A percentile compares a stretch with the other conserved stretches of the same genome.
Conservation (phyloP, 2,329 filamentous ascomycete species). For the Cryphonectria carpinicola region DNA sequence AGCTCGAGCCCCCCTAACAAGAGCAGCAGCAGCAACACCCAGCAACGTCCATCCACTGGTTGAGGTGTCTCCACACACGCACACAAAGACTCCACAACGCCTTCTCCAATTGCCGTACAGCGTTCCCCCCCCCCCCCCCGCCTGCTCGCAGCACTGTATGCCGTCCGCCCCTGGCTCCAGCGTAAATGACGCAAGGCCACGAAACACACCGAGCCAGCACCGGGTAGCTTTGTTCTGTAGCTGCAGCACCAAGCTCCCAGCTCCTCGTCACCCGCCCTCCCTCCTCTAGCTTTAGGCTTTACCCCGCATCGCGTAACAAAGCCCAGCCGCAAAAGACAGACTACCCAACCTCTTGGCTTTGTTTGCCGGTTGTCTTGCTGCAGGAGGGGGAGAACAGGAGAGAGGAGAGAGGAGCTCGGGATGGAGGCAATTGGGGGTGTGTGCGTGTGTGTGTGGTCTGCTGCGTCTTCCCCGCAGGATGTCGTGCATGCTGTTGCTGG, state of each 20-base stretch:
- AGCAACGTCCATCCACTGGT: neutral
- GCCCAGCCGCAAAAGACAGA: slow-evolving; percentile 8
- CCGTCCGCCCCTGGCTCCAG: neutral
- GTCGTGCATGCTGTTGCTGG: slow-evolving; percentile 1
- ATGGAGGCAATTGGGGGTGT: neutral
- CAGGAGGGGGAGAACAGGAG: neutral
- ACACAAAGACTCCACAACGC: neutral
- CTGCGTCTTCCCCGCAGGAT: neutral
- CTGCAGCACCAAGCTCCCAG: neutral
- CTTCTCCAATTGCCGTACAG: slow-evolving; percentile 9
- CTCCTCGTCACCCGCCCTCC: neutral
- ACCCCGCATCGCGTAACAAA: slow-evolving; percentile 9
- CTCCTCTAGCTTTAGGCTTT: neutral
- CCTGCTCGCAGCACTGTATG: neutral
- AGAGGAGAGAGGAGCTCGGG: slow-evolving; percentile 15
- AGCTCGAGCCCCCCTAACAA: neutral
- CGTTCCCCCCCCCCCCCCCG: too few relatives aligned
- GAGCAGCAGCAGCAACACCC: too few relatives aligned
- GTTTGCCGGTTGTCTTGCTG: neutral
- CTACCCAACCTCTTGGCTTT: neutral
- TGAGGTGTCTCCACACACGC: neutral
- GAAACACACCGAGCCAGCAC: neutral
- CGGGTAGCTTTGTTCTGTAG: neutral
- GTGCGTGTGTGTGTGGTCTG: neutral
- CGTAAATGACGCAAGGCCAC: neutral